A percentile compares a stretch with the other conserved stretches of the same genome.
These are phyloP conservation scores for Lippia alba DNA, from an alignment of 305 asterid genomes.

Conservation along the genomic window DNA sequence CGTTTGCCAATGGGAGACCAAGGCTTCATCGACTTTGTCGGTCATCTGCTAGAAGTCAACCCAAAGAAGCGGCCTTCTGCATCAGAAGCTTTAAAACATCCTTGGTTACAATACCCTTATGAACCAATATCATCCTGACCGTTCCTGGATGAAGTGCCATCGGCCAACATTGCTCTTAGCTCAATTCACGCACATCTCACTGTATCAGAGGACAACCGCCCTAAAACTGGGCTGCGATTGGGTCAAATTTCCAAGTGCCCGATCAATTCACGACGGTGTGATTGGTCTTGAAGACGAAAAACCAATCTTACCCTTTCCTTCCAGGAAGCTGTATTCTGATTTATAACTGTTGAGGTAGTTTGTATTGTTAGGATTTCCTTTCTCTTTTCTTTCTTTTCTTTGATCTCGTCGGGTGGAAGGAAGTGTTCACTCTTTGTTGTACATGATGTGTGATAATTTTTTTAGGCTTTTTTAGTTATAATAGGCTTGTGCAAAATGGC, in stretches of 20 bases:
- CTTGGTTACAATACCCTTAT: conserved; percentile 95
- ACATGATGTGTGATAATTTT: conserved; percentile 56
- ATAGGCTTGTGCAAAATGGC: conserved; percentile 57
- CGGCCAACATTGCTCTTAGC: conserved; percentile 32
- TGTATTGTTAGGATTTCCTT: conserved; percentile 43
- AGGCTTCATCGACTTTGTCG: conserved; percentile 92
- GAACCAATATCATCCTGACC: conserved; percentile 92
- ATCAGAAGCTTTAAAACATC: conserved; percentile 89
- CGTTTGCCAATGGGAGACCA: conserved; percentile 99
- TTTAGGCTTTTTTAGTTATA: conserved; percentile 44
- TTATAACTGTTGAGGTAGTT: conserved; percentile 28
- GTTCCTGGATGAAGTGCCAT: conserved; percentile 14
- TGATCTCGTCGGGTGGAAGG: conserved; percentile 38
- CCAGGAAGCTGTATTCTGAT: conserved; percentile 39
- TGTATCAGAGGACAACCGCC: conserved; percentile 34
- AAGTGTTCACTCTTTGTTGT: conserved; percentile 52
- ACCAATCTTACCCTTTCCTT: conserved; percentile 27
- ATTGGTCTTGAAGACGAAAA: conserved; percentile 25
- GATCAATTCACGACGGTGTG: conserved; percentile 38
- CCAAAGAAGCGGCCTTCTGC: conserved; percentile 95
- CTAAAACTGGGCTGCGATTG: background rate
- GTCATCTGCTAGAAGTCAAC: conserved; percentile 82
- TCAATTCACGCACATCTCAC: conserved; percentile 16
- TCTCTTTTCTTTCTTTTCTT: background rate
- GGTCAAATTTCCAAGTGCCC: conserved; percentile 20